These are phyloP conservation scores for Calonectria leucothoes DNA, from an alignment of 2,329 filamentous ascomycete species.

Conservation along the genomic window DNA sequence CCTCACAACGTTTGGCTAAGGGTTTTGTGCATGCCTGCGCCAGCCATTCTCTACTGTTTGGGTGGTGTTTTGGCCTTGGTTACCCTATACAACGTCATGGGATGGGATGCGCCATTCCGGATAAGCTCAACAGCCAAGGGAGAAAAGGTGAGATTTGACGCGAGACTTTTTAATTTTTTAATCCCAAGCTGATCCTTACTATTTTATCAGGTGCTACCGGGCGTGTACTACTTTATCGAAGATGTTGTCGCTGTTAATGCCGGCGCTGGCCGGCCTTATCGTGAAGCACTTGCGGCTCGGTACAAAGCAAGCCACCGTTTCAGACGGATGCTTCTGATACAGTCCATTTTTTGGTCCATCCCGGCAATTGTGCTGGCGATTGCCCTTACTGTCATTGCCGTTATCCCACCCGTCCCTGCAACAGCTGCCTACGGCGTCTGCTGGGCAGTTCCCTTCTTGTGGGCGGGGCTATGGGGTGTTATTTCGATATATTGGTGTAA, in stretches of 20 bases:
- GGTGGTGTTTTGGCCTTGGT: constrained; percentile 56
- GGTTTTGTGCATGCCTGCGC: constrained; percentile 63
- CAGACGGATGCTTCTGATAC: constrained; percentile 52
- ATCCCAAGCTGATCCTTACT: constrained; percentile 45
- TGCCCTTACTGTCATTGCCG: constrained; percentile 50
- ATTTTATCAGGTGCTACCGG: constrained; percentile 62
- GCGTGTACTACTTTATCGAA: constrained; percentile 74
- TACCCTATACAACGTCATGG: constrained; percentile 48
- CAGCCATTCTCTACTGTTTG: constrained; percentile 61
- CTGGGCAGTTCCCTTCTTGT: constrained; percentile 55
- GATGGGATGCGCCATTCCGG: constrained; percentile 66
- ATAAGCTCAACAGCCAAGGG: constrained; percentile 74
- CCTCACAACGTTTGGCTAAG: constrained; percentile 62
- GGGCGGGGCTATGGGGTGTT: constrained; percentile 48
- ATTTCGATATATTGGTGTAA: constrained; percentile 52
- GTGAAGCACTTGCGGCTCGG: constrained; percentile 54
- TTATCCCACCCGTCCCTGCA: constrained; percentile 49
- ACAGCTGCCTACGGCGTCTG: constrained; percentile 51
- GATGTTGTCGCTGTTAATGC: constrained; percentile 77
- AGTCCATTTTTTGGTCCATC: constrained; percentile 56
- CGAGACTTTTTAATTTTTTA: background rate
- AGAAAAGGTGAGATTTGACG: constrained; percentile 42
- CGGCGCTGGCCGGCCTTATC: constrained; percentile 60
- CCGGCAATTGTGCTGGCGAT: constrained; percentile 51
- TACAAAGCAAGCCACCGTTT: constrained; percentile 56